These are phyloP conservation scores for Solanum hybrid DNA, from an alignment of 305 asterid species.

Conservation along the genomic window DNA sequence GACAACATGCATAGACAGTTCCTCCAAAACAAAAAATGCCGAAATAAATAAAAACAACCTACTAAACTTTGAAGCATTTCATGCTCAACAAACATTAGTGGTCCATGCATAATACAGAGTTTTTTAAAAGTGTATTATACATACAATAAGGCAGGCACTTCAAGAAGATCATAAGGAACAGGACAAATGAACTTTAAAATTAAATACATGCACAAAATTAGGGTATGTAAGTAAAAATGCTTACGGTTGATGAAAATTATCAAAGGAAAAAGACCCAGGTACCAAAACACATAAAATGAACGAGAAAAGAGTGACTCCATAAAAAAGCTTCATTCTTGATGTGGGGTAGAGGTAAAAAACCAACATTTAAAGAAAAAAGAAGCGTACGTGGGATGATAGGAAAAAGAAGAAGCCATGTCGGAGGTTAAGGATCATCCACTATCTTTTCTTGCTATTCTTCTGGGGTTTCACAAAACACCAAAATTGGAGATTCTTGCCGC, in stretches of 20 bases:
- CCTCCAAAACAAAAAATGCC: neutral
- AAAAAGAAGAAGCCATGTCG: conserved; percentile 22
- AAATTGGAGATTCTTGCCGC: neutral
- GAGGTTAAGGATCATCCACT: conserved; percentile 16
- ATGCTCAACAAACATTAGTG: neutral
- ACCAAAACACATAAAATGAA: conserved; percentile 30
- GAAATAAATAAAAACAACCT: neutral
- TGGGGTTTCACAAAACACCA: neutral
- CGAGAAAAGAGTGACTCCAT: conserved; percentile 23
- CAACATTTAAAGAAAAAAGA: neutral
- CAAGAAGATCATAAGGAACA: neutral
- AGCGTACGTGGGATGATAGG: neutral
- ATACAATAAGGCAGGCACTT: neutral
- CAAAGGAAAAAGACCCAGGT: conserved; percentile 36
- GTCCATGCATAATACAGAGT: neutral
- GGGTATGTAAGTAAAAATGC: conserved; percentile 6
- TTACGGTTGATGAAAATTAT: conserved; percentile 75
- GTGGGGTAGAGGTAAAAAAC: conserved; percentile 11
- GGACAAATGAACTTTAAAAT: neutral
- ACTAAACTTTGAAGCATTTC: neutral
- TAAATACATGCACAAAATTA: neutral
- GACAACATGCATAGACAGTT: neutral
- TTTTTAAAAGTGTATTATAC: neutral
- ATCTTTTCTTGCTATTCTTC: neutral
- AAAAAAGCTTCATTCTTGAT: conserved; percentile 52